These are phyloP conservation scores for Ascochyta clinopodiicola DNA, from an alignment of 2,329 filamentous ascomycete species.

Conservation along the genomic window DNA sequence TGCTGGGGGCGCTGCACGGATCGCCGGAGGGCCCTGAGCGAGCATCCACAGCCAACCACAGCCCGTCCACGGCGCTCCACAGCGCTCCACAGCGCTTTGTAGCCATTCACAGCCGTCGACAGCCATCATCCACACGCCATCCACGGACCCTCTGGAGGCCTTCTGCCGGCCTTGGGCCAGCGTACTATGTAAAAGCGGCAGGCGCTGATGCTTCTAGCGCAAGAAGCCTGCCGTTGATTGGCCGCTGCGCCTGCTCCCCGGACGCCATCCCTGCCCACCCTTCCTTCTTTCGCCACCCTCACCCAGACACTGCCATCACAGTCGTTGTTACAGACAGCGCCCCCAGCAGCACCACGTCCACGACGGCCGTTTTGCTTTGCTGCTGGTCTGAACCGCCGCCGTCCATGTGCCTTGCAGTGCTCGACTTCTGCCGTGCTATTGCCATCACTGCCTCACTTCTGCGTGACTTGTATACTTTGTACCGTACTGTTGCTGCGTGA, in stretches of 20 bases:
- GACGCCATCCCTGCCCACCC: constrained; percentile 11
- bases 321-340: constrained; percentile 19
- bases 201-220: constrained; percentile 17
- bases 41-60: no score
- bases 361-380: background rate
- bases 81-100: no score
- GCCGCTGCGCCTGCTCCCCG: constrained; percentile 2
- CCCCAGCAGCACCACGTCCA: background rate
- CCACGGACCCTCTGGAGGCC: background rate
- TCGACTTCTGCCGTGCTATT: no score
- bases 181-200: constrained; percentile 19
- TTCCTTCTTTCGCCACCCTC: constrained; percentile 14
- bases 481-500: no score
- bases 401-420: no score
- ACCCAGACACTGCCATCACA: constrained; percentile 16
- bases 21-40: no score
- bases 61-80: no score
- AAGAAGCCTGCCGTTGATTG: background rate
- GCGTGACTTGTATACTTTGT: no score
- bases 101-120: no score
- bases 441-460: no score
- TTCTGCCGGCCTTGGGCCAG: background rate
- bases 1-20: background rate
- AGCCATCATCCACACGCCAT: background rate
- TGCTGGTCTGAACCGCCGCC: background rate